phyloP scores from a whole-genome alignment of 139 green algal genomes.

The Coelastrella sp. region DNA sequence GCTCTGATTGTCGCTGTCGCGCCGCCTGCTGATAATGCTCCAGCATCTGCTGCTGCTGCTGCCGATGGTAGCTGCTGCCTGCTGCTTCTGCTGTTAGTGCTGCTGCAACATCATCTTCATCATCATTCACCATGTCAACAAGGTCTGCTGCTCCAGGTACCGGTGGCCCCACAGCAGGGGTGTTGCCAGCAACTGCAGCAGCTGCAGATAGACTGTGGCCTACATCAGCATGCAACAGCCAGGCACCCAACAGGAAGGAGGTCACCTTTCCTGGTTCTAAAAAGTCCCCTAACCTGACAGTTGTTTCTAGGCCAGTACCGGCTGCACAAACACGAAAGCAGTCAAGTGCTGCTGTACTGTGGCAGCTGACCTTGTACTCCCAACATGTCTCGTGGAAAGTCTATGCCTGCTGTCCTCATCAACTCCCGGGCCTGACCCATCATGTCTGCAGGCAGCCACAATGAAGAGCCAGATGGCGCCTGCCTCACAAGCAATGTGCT shows the following conservation, averaged over 20 bases:
- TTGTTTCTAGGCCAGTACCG: too few relatives aligned
- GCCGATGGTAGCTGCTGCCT: constrained; percentile 14
- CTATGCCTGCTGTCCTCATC: constrained; percentile 14
- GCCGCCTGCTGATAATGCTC: constrained; percentile 18
- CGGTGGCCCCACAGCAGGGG: background rate
- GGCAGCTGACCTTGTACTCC: background rate
- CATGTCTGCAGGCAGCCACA: constrained; percentile 12
- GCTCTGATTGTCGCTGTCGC: background rate
- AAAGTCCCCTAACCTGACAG: too few relatives aligned
- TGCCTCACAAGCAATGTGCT: background rate
- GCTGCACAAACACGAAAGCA: too few relatives aligned
- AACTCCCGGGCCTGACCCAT: background rate
- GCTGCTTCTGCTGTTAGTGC: constrained; percentile 19
- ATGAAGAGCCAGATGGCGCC: too few relatives aligned
- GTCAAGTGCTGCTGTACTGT: too few relatives aligned
- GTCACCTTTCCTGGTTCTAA: too few relatives aligned
- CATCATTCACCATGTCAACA: constrained; percentile 24
- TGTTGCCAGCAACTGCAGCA: constrained; percentile 2
- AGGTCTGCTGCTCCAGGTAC: constrained; percentile 18
- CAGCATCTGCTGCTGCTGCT: constrained; percentile 37
- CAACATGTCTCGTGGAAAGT: background rate
- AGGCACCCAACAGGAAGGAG: too few relatives aligned
- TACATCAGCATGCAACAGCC: too few relatives aligned
- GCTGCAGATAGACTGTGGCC: background rate
- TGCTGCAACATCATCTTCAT: constrained; percentile 13